These are phyloP conservation scores for Lactifluus subvellereus DNA, from an alignment of 768 basidiomycete species.

Conservation along the genomic window DNA sequence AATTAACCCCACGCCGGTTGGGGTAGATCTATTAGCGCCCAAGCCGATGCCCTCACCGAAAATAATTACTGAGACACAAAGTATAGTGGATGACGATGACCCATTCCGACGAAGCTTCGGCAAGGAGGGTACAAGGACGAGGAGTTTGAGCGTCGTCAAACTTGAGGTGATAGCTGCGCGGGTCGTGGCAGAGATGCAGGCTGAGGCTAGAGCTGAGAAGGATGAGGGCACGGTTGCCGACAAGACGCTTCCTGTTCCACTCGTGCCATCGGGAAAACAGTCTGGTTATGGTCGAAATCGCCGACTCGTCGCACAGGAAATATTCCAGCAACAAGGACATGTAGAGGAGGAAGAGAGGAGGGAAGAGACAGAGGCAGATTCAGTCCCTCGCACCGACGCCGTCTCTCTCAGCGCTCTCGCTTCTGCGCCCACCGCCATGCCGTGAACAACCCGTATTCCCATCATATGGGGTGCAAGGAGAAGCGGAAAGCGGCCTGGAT, in stretches of 20 bases:
- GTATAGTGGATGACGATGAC: neutral
- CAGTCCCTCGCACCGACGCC: constrained; percentile 26
- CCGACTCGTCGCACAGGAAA: constrained; percentile 31
- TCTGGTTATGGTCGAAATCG: constrained; percentile 12
- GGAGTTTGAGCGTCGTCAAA: constrained; percentile 57
- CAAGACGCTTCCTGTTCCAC: constrained; percentile 59
- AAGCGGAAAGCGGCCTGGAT: constrained; percentile 55
- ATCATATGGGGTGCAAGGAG: constrained; percentile 4
- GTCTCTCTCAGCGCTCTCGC: constrained; percentile 30
- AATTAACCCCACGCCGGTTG: constrained; percentile 22
- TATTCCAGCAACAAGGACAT: constrained; percentile 26
- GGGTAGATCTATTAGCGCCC: constrained; percentile 46
- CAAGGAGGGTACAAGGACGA: constrained; percentile 30
- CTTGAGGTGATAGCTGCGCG: constrained; percentile 72
- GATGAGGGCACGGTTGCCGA: constrained; percentile 30
- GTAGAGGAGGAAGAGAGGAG: constrained; percentile 3
- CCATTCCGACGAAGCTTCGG: constrained; percentile 1
- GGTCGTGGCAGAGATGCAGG: constrained; percentile 4
- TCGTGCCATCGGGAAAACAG: constrained; percentile 44
- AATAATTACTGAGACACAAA: constrained; percentile 29
- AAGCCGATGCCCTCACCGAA: constrained; percentile 66
- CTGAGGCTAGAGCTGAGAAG: constrained; percentile 27
- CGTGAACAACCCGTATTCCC: neutral
- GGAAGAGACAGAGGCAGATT: constrained; percentile 14
- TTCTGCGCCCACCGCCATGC: constrained; percentile 27